Conservation (phyloP, 2,329 filamentous ascomycete species). For the Exophiala viscosa region DNA sequence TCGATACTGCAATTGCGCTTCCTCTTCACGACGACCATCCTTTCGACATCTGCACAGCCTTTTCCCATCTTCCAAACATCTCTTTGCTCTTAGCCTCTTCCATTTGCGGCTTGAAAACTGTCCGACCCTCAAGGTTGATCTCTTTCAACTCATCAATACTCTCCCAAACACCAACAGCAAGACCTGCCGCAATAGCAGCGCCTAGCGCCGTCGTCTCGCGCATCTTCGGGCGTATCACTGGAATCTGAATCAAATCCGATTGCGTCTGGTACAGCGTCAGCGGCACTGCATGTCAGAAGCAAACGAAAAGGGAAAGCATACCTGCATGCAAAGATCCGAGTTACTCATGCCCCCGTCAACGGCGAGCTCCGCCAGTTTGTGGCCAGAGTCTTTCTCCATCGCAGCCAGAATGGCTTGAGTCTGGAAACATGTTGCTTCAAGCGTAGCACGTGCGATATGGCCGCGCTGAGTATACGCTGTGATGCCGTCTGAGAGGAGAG, state of each 20-base stretch:
- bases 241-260: conserved; percentile 79
- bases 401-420: conserved; percentile 89
- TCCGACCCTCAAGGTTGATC: conserved; percentile 67
- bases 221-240: conserved; percentile 79
- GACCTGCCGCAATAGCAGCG: conserved; percentile 83
- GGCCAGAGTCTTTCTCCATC: conserved; percentile 80
- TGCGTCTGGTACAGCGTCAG: conserved; percentile 54
- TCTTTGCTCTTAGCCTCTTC: conserved; percentile 51
- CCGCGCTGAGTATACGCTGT: conserved; percentile 80
- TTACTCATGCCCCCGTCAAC: conserved; percentile 89
- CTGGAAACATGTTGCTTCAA: conserved; percentile 89
- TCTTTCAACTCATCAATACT: conserved; percentile 68
- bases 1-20: conserved; percentile 31
- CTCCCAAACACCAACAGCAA: conserved; percentile 77
- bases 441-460: conserved; percentile 84
- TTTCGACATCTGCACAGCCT: conserved; percentile 70
- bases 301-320: not conserved
- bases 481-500: conserved; percentile 57
- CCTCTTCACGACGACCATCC: conserved; percentile 33
- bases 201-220: conserved; percentile 85
- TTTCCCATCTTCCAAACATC: conserved; percentile 67
- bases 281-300: not conserved
- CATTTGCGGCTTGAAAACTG: conserved; percentile 60
- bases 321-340: conserved; percentile 77
- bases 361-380: conserved; percentile 68